A percentile compares a stretch with the other conserved stretches of the same genome.
Evolutionary conservation across 2,329 filamentous ascomycete species (phyloP).

Genomic region (Microsporum audouinii): DNA sequence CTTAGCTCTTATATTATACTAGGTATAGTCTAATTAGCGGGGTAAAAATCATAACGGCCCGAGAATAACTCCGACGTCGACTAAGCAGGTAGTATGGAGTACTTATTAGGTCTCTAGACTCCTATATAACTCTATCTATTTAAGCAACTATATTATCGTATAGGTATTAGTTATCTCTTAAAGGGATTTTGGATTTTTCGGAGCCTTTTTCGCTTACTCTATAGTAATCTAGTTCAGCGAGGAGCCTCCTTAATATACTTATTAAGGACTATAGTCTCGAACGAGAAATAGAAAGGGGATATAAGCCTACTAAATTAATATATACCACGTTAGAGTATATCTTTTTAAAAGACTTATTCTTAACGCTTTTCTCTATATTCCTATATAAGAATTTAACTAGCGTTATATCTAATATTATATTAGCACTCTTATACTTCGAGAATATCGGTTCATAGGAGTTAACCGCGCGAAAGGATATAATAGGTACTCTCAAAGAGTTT

Average conservation of each 20-base stretch:
- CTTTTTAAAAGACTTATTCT: slow-evolving; percentile 12
- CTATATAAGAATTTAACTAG: slow-evolving; percentile 4
- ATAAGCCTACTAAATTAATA: slow-evolving; percentile 17
- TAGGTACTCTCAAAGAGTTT: slow-evolving; percentile 11
- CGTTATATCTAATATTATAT: slow-evolving; percentile 6
- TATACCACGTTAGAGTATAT: slow-evolving; percentile 15
- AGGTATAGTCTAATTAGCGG: too few relatives aligned
- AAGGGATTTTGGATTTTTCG: slow-evolving; percentile 10
- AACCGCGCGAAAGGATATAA: slow-evolving; percentile 6
- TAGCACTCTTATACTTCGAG: slow-evolving; percentile 9
- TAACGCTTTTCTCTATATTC: slow-evolving; percentile 11
- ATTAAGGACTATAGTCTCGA: slow-evolving; percentile 15
- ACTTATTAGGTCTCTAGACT: background rate
- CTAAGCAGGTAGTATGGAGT: background rate
- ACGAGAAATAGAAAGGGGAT: slow-evolving; percentile 13
- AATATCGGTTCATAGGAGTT: slow-evolving; percentile 7
- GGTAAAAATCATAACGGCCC: too few relatives aligned
- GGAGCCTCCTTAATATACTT: slow-evolving; percentile 12
- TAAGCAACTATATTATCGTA: background rate
- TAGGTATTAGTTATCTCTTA: slow-evolving; percentile 8
- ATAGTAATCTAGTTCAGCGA: slow-evolving; percentile 10
- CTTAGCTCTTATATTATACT: too few relatives aligned
- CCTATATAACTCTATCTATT: background rate
- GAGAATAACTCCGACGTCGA: background rate
- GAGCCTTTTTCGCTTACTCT: slow-evolving; percentile 8